phyloP scores from a whole-genome alignment of 106 monocot genomes.

The Ottelia alismoides region DNA sequence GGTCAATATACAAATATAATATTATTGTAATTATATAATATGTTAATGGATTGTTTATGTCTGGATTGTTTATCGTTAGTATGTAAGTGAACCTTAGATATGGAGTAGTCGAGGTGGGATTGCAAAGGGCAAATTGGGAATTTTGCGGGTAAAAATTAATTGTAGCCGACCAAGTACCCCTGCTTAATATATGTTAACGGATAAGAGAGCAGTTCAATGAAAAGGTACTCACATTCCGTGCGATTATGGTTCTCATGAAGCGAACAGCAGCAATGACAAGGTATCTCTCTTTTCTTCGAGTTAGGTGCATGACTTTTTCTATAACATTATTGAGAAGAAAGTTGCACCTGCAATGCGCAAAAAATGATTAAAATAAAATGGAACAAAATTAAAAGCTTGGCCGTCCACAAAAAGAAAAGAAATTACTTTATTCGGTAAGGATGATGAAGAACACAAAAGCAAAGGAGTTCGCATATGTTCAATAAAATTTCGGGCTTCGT shows the following conservation, averaged over 20 bases:
- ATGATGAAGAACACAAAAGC: slow-evolving; percentile 93
- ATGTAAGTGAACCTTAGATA: no score
- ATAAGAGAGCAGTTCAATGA: no score
- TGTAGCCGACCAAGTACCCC: no score
- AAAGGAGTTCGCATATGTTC: slow-evolving; percentile 87
- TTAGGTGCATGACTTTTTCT: slow-evolving; percentile 73
- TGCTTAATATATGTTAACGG: no score
- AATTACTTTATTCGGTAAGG: slow-evolving; percentile 82
- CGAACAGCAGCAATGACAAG: slow-evolving; percentile 89
- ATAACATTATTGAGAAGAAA: slow-evolving; percentile 88
- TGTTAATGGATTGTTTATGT: no score
- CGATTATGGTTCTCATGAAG: slow-evolving; percentile 76
- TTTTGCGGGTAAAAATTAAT: no score
- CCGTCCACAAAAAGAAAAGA: slow-evolving; percentile 10
- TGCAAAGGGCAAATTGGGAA: no score
- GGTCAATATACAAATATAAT: no score
- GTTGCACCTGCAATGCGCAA: slow-evolving; percentile 51
- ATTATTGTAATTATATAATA: no score
- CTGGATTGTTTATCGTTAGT: no score
- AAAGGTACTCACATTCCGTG: slow-evolving; percentile 67
- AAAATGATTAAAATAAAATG: background rate
- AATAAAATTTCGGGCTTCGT: slow-evolving; percentile 87
- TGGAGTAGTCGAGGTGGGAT: no score
- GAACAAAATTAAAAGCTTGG: slow-evolving; percentile 1
- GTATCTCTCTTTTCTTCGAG: slow-evolving; percentile 66